phyloP scores from a whole-genome alignment of 306 rosid species.

The Lotus japonicus region DNA sequence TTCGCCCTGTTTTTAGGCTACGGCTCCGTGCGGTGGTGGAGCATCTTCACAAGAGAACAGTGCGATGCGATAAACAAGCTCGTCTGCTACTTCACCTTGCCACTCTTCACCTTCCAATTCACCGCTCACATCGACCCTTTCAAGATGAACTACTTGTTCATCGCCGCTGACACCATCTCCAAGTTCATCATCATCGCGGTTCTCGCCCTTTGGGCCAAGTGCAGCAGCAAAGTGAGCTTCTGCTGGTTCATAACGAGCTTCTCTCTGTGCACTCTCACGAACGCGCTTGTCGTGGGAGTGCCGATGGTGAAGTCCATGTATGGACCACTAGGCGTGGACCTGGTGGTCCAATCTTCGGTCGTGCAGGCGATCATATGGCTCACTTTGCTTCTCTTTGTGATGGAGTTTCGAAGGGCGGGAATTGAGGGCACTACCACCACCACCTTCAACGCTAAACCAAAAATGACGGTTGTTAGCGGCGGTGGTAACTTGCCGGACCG shows the following conservation, averaged over 20 bases:
- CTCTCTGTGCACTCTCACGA: constrained; percentile 70
- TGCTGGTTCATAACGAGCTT: constrained; percentile 82
- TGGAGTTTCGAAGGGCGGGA: constrained; percentile 62
- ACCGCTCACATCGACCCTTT: constrained; percentile 75
- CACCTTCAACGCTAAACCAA: neutral
- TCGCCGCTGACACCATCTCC: constrained; percentile 63
- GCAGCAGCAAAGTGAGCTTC: constrained; percentile 50
- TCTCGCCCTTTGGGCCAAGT: constrained; percentile 74
- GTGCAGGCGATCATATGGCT: constrained; percentile 88
- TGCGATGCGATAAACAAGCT: constrained; percentile 79
- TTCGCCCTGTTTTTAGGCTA: constrained; percentile 72
- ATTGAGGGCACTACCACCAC: constrained; percentile 14
- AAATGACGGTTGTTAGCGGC: neutral
- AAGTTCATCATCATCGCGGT: constrained; percentile 57
- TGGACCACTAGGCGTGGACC: constrained; percentile 55
- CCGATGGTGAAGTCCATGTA: constrained; percentile 76
- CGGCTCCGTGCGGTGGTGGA: constrained; percentile 93
- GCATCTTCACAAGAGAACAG: constrained; percentile 62
- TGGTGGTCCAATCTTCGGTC: constrained; percentile 79
- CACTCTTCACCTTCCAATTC: constrained; percentile 83
- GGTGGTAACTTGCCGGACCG: neutral
- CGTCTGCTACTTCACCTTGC: constrained; percentile 83
- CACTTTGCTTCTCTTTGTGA: constrained; percentile 55
- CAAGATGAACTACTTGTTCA: constrained; percentile 55
- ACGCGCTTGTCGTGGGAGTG: constrained; percentile 79